Conservation (phyloP, 345 rosid genomes). For the Durio zibethinus region DNA sequence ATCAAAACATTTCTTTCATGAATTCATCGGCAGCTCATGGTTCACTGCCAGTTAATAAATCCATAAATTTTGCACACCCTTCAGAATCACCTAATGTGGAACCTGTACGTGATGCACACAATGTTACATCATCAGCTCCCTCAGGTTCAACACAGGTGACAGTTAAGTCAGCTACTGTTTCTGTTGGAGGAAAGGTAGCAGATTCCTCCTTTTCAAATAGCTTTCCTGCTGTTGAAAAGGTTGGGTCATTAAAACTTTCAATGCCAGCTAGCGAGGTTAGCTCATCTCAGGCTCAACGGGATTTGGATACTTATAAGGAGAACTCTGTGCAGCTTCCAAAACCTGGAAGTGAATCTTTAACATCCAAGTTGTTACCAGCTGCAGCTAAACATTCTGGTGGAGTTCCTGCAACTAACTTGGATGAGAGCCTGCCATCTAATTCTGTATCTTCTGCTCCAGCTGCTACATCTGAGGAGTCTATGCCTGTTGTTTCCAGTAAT, state of each 20-base stretch:
- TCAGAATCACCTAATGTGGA: slow-evolving; percentile 37
- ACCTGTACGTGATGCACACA: slow-evolving; percentile 39
- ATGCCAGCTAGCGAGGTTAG: slow-evolving; percentile 36
- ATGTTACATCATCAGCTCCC: slow-evolving; percentile 31
- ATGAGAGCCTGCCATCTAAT: slow-evolving; percentile 19
- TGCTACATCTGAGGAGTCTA: slow-evolving; percentile 33
- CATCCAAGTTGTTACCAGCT: slow-evolving; percentile 24
- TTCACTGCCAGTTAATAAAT: slow-evolving; percentile 41
- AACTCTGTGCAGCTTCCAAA: slow-evolving; percentile 36
- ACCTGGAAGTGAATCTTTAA: slow-evolving; percentile 33
- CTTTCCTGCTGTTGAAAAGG: slow-evolving; percentile 39
- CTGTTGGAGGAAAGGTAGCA: slow-evolving; percentile 39
- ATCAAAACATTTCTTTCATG: slow-evolving; percentile 52
- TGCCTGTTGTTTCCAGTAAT: slow-evolving; percentile 12
- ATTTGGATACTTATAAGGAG: slow-evolving; percentile 30
- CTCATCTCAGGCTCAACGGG: slow-evolving; percentile 30
- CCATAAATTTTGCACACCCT: slow-evolving; percentile 31
- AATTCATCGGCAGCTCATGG: slow-evolving; percentile 44
- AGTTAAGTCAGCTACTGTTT: slow-evolving; percentile 43
- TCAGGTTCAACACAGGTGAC: slow-evolving; percentile 47
- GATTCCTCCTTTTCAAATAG: slow-evolving; percentile 26
- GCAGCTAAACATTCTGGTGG: slow-evolving; percentile 29
- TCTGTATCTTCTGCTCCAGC: slow-evolving; percentile 15
- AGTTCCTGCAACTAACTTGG: slow-evolving; percentile 21
- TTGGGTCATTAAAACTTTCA: slow-evolving; percentile 37